A percentile compares a stretch with the other conserved stretches of the same genome.
Evolutionary conservation across 352 stramenopile species (phyloP).

Genomic region (Ophiocytium majus): DNA sequence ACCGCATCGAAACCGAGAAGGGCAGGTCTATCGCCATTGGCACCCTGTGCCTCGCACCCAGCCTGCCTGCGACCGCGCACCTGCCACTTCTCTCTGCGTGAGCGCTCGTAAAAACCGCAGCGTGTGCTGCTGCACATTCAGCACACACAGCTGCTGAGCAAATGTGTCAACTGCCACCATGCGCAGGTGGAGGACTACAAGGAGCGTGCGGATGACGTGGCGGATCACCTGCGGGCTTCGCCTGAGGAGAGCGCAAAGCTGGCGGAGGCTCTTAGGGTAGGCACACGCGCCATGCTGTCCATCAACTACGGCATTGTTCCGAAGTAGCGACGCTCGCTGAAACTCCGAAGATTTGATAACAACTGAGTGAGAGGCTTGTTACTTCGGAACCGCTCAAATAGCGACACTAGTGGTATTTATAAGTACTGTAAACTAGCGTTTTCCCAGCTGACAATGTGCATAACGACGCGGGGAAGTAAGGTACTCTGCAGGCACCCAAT

Average conservation of each 20-base stretch:
- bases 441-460: no score
- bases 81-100: no score
- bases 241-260: neutral
- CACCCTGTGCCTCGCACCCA: neutral
- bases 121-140: neutral
- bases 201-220: neutral
- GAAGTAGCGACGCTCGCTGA: no score
- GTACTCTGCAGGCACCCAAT: no score
- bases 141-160: neutral
- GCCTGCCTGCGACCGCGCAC: no score
- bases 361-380: neutral
- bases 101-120: conserved; percentile 3
- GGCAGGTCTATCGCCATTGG: neutral
- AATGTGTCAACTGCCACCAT: conserved; percentile 1
- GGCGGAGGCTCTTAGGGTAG: conserved; percentile 4
- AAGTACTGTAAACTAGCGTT: neutral
- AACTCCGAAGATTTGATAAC: neutral
- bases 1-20: neutral
- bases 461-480: no score
- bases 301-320: no score
- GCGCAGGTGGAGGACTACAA: conserved; percentile 22
- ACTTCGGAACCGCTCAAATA: no score
- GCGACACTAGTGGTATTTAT: neutral
- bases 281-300: no score
- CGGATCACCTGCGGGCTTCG: neutral